These are phyloP conservation scores for Silene conica DNA, from an alignment of 148 eudicot genomes.

Conservation along the genomic window DNA sequence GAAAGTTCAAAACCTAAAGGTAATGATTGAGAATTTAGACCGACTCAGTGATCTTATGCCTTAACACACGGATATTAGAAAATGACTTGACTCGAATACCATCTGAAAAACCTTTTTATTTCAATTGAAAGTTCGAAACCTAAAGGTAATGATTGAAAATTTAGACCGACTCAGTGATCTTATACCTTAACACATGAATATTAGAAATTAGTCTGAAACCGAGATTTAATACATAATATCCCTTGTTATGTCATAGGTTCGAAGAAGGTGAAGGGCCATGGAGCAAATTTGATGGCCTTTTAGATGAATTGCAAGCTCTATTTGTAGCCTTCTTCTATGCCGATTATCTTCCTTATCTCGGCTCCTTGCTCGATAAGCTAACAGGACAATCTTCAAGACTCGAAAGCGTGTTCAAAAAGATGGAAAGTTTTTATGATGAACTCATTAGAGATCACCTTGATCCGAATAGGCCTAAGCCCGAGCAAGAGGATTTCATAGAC, in stretches of 20 bases:
- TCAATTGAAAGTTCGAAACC: no score
- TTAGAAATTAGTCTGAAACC: no score
- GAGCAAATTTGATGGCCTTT: background rate
- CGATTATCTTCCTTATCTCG: slow-evolving; percentile 4
- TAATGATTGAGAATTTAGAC: no score
- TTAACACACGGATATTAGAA: no score
- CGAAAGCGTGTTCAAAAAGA: background rate
- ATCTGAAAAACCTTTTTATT: no score
- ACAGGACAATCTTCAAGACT: background rate
- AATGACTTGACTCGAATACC: no score
- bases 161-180: no score
- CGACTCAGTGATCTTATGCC: no score
- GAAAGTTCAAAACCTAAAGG: no score
- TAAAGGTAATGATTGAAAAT: no score
- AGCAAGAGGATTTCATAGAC: slow-evolving; percentile 9
- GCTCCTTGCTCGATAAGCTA: slow-evolving; percentile 14
- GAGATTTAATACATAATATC: background rate
- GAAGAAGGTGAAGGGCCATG: slow-evolving; percentile 8
- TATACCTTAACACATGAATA: no score
- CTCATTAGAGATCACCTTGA: slow-evolving; percentile 7
- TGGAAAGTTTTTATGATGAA: slow-evolving; percentile 1
- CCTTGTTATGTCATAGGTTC: background rate
- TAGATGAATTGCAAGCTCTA: slow-evolving; percentile 7
- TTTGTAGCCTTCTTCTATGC: slow-evolving; percentile 4
- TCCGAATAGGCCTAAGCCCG: slow-evolving; percentile 7